phyloP scores from a whole-genome alignment of 2,329 filamentous ascomycete species.

The Alternaria triticina region DNA sequence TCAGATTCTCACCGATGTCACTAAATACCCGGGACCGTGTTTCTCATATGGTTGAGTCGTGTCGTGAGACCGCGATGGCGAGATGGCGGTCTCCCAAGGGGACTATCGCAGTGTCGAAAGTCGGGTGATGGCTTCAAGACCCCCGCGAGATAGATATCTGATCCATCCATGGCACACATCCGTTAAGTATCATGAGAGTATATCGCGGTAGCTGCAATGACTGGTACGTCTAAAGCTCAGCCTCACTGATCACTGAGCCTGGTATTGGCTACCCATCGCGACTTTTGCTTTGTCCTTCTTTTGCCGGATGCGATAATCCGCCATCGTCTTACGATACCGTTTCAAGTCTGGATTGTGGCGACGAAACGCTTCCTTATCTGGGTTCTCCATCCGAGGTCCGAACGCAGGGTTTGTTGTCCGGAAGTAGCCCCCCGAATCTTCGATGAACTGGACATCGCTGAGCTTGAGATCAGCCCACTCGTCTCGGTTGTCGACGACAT shows the following conservation, averaged over 20 bases:
- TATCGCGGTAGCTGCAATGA: rapidly evolving
- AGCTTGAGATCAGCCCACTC: background rate
- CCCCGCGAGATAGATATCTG: background rate
- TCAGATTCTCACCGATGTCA: background rate
- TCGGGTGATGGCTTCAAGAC: background rate
- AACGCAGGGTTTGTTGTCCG: background rate
- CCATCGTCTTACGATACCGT: background rate
- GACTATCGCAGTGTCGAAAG: background rate
- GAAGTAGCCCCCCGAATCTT: background rate
- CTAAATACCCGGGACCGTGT: rapidly evolving
- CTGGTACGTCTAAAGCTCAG: background rate
- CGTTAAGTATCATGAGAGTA: background rate
- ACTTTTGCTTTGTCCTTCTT: background rate
- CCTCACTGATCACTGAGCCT: background rate
- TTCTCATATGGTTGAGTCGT: background rate
- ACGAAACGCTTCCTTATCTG: background rate
- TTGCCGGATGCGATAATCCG: background rate
- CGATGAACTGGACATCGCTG: background rate
- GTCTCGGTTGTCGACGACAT: background rate
- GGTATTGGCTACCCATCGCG: background rate
- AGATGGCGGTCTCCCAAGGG: background rate
- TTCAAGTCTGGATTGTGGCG: rapidly evolving
- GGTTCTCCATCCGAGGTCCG: background rate
- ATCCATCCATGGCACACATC: background rate
- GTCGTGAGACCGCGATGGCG: background rate